These are phyloP conservation scores for Gymnopilus junonius DNA, from an alignment of 768 basidiomycete species.

Conservation along the genomic window DNA sequence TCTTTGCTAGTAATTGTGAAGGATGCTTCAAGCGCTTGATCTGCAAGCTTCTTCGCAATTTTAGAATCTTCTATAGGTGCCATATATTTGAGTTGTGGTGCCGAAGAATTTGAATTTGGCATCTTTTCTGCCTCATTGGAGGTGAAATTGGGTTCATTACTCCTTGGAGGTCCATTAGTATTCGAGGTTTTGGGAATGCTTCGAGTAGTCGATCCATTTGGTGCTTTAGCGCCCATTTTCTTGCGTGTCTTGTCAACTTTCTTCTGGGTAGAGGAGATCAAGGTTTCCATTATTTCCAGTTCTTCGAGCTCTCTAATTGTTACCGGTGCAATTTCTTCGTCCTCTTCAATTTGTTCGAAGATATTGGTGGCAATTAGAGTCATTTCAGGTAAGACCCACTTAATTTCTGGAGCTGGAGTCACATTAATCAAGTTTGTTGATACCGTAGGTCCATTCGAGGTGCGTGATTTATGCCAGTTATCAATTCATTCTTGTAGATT, in stretches of 20 bases:
- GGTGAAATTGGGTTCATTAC: neutral
- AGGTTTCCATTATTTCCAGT: constrained; percentile 1
- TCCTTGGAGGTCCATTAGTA: neutral
- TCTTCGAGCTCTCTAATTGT: constrained; percentile 1
- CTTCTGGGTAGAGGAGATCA: too few species aligned
- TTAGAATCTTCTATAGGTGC: constrained; percentile 18
- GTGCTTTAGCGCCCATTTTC: neutral
- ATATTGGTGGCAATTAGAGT: neutral
- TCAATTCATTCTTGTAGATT: constrained; percentile 15
- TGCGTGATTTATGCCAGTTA: neutral
- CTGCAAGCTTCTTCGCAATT: too few species aligned
- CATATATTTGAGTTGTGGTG: constrained; percentile 16
- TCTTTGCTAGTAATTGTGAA: too few species aligned
- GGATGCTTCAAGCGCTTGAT: too few species aligned
- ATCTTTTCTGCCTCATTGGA: neutral
- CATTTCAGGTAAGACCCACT: neutral
- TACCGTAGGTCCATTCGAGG: neutral
- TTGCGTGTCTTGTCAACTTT: constrained; percentile 9
- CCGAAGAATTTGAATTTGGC: neutral
- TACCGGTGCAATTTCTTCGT: neutral
- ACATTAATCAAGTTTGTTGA: constrained; percentile 4
- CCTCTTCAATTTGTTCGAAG: neutral
- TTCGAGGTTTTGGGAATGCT: neutral
- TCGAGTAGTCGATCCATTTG: neutral
- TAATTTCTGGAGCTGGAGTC: neutral